These are phyloP conservation scores for Ocimum tenuiflorum DNA, from an alignment of 257 asterid species.

Conservation along the genomic window DNA sequence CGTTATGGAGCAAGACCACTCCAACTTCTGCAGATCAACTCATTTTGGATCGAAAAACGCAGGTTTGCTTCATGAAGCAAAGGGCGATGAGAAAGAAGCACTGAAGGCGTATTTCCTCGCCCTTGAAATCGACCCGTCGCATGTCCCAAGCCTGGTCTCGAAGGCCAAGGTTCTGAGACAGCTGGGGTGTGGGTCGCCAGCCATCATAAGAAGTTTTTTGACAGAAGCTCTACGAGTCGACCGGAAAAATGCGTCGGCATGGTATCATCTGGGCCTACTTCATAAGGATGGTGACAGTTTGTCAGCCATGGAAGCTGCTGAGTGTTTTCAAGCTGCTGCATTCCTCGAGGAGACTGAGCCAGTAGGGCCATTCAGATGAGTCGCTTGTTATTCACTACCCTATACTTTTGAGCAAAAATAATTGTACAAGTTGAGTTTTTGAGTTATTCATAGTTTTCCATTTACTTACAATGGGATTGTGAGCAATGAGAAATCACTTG, in stretches of 20 bases:
- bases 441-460: neutral
- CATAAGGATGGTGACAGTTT: slow-evolving; percentile 53
- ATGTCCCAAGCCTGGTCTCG: slow-evolving; percentile 70
- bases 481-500: slow-evolving; percentile 3
- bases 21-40: too few relatives aligned
- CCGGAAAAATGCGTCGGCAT: slow-evolving; percentile 53
- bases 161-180: slow-evolving; percentile 48
- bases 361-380: slow-evolving; percentile 69
- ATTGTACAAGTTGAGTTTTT: neutral
- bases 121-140: slow-evolving; percentile 52
- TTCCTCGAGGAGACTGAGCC: slow-evolving; percentile 71
- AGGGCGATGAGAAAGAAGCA: slow-evolving; percentile 54
- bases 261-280: slow-evolving; percentile 77
- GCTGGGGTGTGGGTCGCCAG: slow-evolving; percentile 36
- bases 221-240: slow-evolving; percentile 70
- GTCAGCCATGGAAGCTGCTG: slow-evolving; percentile 56
- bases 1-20: too few relatives aligned
- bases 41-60: slow-evolving; percentile 15
- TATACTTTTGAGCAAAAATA: neutral
- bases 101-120: slow-evolving; percentile 49
- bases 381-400: too few relatives aligned
- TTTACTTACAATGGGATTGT: neutral
- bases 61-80: slow-evolving; percentile 80
- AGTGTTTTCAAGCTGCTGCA: slow-evolving; percentile 72
- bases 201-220: slow-evolving; percentile 51